These are phyloP conservation scores for Sporobolomyces roseus DNA, from an alignment of 768 basidiomycete species.

Conservation along the genomic window DNA sequence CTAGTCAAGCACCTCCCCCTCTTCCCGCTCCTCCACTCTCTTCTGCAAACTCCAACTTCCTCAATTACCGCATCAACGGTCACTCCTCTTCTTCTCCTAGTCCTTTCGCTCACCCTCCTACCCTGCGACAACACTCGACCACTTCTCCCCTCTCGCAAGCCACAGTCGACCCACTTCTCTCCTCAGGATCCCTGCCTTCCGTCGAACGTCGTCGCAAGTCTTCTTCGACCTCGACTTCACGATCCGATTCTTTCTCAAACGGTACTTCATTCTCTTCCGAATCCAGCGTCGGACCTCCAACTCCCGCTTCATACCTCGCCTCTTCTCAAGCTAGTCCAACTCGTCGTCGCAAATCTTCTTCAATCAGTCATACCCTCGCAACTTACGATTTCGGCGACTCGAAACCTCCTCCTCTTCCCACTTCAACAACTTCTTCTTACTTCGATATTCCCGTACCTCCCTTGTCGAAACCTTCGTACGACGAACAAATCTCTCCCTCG, in stretches of 20 bases:
- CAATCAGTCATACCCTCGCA: neutral
- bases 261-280: conserved; percentile 15
- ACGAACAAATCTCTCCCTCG: neutral
- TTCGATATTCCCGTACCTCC: too few relatives aligned
- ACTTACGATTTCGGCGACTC: neutral
- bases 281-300: neutral
- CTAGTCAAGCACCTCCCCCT: neutral
- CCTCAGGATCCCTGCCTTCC: neutral
- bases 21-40: neutral
- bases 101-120: neutral
- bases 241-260: conserved; percentile 16
- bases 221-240: conserved; percentile 13
- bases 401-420: neutral
- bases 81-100: neutral
- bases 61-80: conserved; percentile 33
- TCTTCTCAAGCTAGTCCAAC: too few relatives aligned
- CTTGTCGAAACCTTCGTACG: neutral
- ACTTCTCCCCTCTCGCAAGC: conserved; percentile 9
- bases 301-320: neutral
- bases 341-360: conserved; percentile 7
- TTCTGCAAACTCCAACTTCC: conserved; percentile 12
- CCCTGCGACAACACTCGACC: neutral
- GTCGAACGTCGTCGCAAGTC: neutral
- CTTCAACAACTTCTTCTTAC: neutral
- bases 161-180: conserved; percentile 7